These are phyloP conservation scores for Nakataea oryzae DNA, from an alignment of 2,329 filamentous ascomycete species.

Conservation along the genomic window DNA sequence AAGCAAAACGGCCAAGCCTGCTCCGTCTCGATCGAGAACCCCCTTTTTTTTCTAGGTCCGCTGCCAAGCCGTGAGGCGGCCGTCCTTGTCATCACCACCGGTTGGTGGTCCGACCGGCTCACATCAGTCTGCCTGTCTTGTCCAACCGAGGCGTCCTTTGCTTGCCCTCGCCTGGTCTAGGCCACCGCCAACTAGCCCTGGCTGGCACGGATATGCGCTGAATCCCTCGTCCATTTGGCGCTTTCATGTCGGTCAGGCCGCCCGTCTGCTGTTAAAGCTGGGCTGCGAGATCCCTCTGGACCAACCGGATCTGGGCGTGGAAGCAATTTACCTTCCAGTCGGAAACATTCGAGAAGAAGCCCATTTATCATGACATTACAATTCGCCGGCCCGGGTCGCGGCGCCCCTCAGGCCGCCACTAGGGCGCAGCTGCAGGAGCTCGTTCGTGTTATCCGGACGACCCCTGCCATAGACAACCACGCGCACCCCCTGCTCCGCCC, in stretches of 20 bases:
- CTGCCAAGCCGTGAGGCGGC: no score
- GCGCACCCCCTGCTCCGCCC: conserved; percentile 57
- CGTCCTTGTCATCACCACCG: no score
- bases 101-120: no score
- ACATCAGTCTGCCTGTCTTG: neutral
- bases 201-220: neutral
- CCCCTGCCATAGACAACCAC: conserved; percentile 64
- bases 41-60: no score
- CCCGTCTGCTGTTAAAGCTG: neutral
- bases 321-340: neutral
- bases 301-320: no score
- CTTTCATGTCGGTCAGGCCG: neutral
- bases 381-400: neutral
- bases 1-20: no score
- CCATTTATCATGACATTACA: neutral
- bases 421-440: conserved; percentile 18
- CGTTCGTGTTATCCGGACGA: conserved; percentile 32
- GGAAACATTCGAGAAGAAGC: neutral
- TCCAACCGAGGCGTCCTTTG: neutral
- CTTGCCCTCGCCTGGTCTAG: neutral
- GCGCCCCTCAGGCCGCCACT: neutral
- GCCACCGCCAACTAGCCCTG: neutral
- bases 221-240: neutral
- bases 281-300: neutral
- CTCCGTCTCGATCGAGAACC: no score